Base-by-base conservation (phyloP, 192 early-diverging fungal species). In the Paraglomus occultum region DNA sequence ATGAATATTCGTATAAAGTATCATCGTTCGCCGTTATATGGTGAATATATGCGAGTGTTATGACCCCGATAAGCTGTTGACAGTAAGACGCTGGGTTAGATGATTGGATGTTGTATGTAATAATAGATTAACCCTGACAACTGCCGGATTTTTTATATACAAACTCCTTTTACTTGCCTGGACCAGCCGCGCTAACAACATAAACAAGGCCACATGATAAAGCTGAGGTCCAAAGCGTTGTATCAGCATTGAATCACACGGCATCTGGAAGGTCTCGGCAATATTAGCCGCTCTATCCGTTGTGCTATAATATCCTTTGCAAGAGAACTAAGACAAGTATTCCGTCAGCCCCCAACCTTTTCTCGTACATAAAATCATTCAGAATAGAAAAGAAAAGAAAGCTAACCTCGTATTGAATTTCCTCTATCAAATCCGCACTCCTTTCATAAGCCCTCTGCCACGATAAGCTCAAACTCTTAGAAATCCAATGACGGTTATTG, bases 381-480 rank as follows among this genome's bases (percentile, higher is more conserved):
- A 51, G 17, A 51, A n/a, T 2, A n/a, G 2, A 18, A 51, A n/a
- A 51, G 12, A 14, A n/a, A 18, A 18, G 38, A 22, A 18, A 57
- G 11, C 38, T 6, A 31, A 57, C 54, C 54, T 57, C 54, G 4
- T 57, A 57, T 20, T 57, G 54, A 57, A 57, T 57, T 17, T 57
- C 54, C 38, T 57, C 38, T 11, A 57, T 17, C 11, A 57, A 31
- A 20, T 57, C 54, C 20, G 17, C 9, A 20, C 38, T 57, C 17
- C 38, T 57, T 57, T 57, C 54, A 31, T 57, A 57, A 10, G 54
- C 54, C 38, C 11, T 57, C 20, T 57, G 54, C 54, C 54, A 57
- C 9, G 54, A 17, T 1, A 17, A 17, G 20, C 38, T 57, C 15
- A 57, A 10, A 22, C 54, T 57, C 1, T 10, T 11, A 31, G 54